A percentile compares a stretch with the other conserved stretches of the same genome.
These are phyloP conservation scores for Anastatica hierochuntica DNA, from an alignment of 345 rosid genomes.

Conservation along the genomic window DNA sequence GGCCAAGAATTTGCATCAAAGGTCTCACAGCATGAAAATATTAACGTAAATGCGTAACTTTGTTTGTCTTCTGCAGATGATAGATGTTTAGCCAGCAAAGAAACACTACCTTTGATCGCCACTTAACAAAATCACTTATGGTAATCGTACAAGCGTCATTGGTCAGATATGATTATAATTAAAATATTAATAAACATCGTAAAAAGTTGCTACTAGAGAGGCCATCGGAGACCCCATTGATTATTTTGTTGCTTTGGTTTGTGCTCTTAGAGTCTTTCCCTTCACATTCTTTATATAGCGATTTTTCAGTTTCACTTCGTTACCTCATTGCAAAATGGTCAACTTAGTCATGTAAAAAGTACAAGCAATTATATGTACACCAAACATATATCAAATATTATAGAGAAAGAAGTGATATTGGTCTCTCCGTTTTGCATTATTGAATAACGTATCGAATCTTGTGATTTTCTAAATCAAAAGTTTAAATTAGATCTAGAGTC, in stretches of 20 bases:
- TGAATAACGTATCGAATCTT: constrained; percentile 12
- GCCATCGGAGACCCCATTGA: constrained; percentile 31
- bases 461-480: constrained; percentile 4
- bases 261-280: constrained; percentile 3
- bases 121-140: too few species aligned
- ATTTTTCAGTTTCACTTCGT: neutral
- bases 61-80: too few species aligned
- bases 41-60: too few species aligned
- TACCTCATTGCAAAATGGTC: constrained; percentile 1
- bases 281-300: constrained; percentile 24
- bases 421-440: constrained; percentile 8
- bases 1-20: too few species aligned
- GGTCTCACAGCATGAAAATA: too few species aligned
- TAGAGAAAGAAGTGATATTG: constrained; percentile 6
- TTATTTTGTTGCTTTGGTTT: constrained; percentile 13
- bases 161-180: too few species aligned
- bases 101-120: too few species aligned
- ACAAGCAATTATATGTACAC: constrained; percentile 10
- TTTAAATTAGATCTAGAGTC: constrained; percentile 1
- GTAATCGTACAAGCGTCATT: too few species aligned
- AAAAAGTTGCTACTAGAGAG: constrained; percentile 20
- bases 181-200: too few species aligned
- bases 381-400: constrained; percentile 7
- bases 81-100: too few species aligned
- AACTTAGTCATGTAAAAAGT: constrained; percentile 1